Percentiles rank a stretch among this genome's conserved stretches.
phyloP scores from a whole-genome alignment of 805 yeast genomes.

The Saturnispora quitensis region DNA sequence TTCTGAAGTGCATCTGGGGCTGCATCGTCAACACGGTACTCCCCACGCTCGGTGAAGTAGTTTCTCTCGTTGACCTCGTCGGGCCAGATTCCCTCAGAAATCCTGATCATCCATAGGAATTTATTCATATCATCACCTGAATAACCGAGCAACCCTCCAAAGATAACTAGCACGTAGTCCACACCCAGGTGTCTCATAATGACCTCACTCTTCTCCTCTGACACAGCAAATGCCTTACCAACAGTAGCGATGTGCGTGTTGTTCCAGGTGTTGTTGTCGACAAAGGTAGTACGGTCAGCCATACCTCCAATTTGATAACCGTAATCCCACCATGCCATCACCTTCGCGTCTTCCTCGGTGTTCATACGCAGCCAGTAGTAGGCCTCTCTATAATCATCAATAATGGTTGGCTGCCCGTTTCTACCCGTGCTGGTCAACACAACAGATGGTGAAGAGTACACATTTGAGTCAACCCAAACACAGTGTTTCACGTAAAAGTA shows the following conservation, averaged over 20 bases:
- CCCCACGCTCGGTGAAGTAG: slow-evolving; percentile 78
- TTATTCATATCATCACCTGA: slow-evolving; percentile 96
- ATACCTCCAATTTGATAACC: slow-evolving; percentile 99
- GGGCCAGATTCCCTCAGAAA: slow-evolving; percentile 99
- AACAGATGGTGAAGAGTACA: slow-evolving; percentile 96
- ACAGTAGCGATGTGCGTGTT: slow-evolving; percentile 99
- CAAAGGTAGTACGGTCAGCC: slow-evolving; percentile 98
- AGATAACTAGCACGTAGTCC: slow-evolving; percentile 85
- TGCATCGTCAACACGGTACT: slow-evolving; percentile 72
- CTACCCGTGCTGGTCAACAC: slow-evolving; percentile 77
- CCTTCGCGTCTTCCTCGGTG: slow-evolving; percentile 90
- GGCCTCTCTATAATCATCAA: slow-evolving; percentile 98
- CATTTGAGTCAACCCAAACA: slow-evolving; percentile 94
- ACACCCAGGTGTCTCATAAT: slow-evolving; percentile 87
- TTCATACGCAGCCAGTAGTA: slow-evolving; percentile 98
- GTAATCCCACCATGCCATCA: slow-evolving; percentile 99
- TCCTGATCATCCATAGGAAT: slow-evolving; percentile 97
- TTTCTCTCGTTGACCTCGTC: slow-evolving; percentile 87
- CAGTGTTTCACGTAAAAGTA: slow-evolving; percentile 83
- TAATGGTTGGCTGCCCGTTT: slow-evolving; percentile 76
- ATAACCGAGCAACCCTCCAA: slow-evolving; percentile 90
- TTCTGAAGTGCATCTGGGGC: slow-evolving; percentile 84
- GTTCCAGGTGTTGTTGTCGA: slow-evolving; percentile 98
- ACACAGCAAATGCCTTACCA: slow-evolving; percentile 93
- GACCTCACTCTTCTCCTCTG: slow-evolving; percentile 81